These are phyloP conservation scores for Mucor plumbeus DNA, from an alignment of 371 early-diverging fungal genomes.

Conservation along the genomic window DNA sequence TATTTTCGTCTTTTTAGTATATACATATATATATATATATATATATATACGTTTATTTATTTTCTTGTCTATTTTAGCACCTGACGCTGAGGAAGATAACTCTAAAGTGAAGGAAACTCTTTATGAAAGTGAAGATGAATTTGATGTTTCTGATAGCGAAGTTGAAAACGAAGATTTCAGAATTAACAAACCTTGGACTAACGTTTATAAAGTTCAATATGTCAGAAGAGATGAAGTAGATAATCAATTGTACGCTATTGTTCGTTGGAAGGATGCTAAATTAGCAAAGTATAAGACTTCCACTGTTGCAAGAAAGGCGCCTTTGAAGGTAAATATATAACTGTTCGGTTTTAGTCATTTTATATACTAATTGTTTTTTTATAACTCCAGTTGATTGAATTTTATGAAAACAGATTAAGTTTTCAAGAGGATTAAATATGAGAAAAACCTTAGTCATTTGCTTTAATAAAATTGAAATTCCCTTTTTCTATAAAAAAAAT, in stretches of 20 bases:
- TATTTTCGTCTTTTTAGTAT: too few relatives aligned
- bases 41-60: too few relatives aligned
- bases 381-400: constrained; percentile 25
- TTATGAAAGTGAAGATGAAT: constrained; percentile 7
- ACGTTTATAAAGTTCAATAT: constrained; percentile 6
- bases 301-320: constrained; percentile 10
- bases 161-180: constrained; percentile 6
- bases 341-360: background rate
- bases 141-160: constrained; percentile 17
- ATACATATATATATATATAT: too few relatives aligned
- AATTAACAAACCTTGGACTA: background rate
- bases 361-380: background rate
- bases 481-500: background rate
- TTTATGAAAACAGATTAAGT: constrained; percentile 22
- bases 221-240: constrained; percentile 2
- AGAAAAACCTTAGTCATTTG: constrained; percentile 19
- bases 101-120: background rate
- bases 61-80: background rate
- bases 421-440: constrained; percentile 21
- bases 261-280: constrained; percentile 21
- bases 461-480: constrained; percentile 1
- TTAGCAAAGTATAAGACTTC: constrained; percentile 15
- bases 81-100: background rate
- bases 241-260: constrained; percentile 8
- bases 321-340: constrained; percentile 5